Evolutionary conservation across 345 rosid genomes (phyloP), one percentile per base, ranked within the genome.

Genomic region (Excoecaria agallocha): DNA sequence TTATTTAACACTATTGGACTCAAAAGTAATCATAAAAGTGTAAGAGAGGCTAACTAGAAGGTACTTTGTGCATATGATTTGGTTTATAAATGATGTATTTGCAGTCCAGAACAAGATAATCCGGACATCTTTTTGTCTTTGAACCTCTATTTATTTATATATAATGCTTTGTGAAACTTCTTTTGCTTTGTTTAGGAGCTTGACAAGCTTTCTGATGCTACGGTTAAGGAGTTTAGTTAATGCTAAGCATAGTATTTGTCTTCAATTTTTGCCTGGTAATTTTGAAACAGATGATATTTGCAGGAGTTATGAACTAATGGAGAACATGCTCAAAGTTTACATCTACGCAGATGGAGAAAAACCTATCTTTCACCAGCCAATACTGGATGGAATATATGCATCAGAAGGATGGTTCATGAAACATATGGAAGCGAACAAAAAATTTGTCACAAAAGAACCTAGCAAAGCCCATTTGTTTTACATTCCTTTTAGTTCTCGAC

Each of bases 401-500:
- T 93, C 97, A 16, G 97, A 93, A 71, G 97, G 98, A 78, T 93
- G 98, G 98, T 93, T 93, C 78, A 91, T 93, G 94, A 91, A 83
- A 83, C 90, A 76, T 66, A 85, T 93, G 80, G 87, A 89, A 79
- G 76, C 85, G 49, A 85, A 85, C 87, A 81, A 76, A 83, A 84
- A 83, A 49, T 89, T 89, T 78, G 87, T 88, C 50, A 87, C 91
- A 2, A 87, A 76, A 74, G 50, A 86, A 63, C 85, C 91, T 2
- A 78, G 80, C 73, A 85, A 86, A 70, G 98, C 98, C 73, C 98
- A 93, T 74, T 73, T 93, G 20, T 93, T 89, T 77, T 93, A 93
- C 87, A 81, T 93, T 73, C 96, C 98, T 68, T 93, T 91, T 79
- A 90, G 98, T 77, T 89, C 98, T 70, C 84, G 91, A 77, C 82